phyloP scores from a whole-genome alignment of 2,329 filamentous ascomycete genomes.

The Fusarium sp. region DNA sequence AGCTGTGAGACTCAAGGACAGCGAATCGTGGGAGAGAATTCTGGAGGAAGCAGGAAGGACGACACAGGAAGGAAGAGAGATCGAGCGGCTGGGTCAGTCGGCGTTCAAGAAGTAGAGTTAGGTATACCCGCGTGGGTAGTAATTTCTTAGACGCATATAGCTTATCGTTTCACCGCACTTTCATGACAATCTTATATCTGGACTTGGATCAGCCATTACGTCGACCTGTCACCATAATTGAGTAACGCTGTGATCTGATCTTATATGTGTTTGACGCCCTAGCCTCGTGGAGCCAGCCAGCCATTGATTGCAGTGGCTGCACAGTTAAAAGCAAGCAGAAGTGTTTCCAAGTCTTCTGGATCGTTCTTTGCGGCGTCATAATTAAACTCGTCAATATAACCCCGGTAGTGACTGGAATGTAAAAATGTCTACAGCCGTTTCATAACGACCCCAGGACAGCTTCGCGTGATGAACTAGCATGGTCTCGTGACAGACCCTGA shows the following conservation, averaged over 20 bases:
- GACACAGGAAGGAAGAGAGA: slow-evolving; percentile 76
- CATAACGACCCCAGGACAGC: slow-evolving; percentile 1
- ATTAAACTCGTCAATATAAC: slow-evolving; percentile 5
- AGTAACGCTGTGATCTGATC: not conserved
- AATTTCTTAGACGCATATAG: slow-evolving; percentile 22
- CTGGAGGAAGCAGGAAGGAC: slow-evolving; percentile 78
- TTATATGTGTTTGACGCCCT: slow-evolving; percentile 19
- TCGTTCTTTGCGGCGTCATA: slow-evolving; percentile 9
- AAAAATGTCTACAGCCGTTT: slow-evolving; percentile 17
- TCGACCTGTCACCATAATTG: not conserved
- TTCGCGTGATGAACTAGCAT: slow-evolving; percentile 22
- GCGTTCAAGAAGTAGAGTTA: slow-evolving; percentile 60
- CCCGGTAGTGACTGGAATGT: slow-evolving; percentile 13
- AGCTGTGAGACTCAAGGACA: slow-evolving; percentile 83
- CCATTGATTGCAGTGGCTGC: slow-evolving; percentile 20
- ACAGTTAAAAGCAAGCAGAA: not conserved
- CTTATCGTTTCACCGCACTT: slow-evolving; percentile 11
- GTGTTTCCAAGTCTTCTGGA: not conserved
- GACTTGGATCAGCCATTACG: not conserved
- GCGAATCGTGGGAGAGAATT: slow-evolving; percentile 78
- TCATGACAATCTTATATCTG: not conserved
- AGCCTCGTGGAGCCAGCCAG: not conserved
- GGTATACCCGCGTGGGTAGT: slow-evolving; percentile 1
- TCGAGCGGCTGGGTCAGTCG: slow-evolving; percentile 79
- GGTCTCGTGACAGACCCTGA: slow-evolving; percentile 29